Evolutionary conservation across 225 moss, liverwort and hornwort species (phyloP), one percentile per base, ranked within the genome.

Genomic region (Pseudisothecium myosuroides): DNA sequence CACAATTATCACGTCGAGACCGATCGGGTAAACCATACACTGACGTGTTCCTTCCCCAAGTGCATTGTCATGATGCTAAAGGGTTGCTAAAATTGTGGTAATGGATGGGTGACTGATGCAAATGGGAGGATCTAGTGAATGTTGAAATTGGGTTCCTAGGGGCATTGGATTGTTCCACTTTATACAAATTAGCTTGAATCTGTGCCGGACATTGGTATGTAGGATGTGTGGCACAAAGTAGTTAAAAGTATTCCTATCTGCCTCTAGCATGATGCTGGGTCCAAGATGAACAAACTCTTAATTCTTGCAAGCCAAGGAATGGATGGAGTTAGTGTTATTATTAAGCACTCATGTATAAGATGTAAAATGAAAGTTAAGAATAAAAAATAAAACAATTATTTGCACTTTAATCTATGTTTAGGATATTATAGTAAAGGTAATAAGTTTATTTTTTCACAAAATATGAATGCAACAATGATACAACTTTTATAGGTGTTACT

Each of bases 131-230:
- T 23, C 5, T 4, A 34, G 5, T 36, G 36, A 14, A 36, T 65
- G 5, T 36, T 0, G 3, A 0, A 19, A 36, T 16, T 31, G 2
- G 63, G 1, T 31, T 15, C 16, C 16, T 62, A 4, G 31, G 0
- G 4, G 0, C 15, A 62, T 31, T 18, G 10, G 10, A 0, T 36
- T 65, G 65, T 65, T 65, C 4, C 19, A 10, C 2, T 3, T 34
- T 18, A 6, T 7, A 24, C 29, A 75, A 75, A 22, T 1, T 23
- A n/a, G 26, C 2, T 41, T 71, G 8, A 71, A 41, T 5, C 14
- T 0, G 0, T 26, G 8, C 0, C 0, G 0, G 0, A 8, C 24
- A 69, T 1, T 0, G 0, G 2, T 1, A 14, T 0, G 1, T 13
- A 39, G 4, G 14, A 24, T 69, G 41, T 39, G 0, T 0, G 2